Percentiles rank a stretch among this genome's conserved stretches.
phyloP scores from a whole-genome alignment of 2,329 filamentous ascomycete species.

The Epichloe bromicola region DNA sequence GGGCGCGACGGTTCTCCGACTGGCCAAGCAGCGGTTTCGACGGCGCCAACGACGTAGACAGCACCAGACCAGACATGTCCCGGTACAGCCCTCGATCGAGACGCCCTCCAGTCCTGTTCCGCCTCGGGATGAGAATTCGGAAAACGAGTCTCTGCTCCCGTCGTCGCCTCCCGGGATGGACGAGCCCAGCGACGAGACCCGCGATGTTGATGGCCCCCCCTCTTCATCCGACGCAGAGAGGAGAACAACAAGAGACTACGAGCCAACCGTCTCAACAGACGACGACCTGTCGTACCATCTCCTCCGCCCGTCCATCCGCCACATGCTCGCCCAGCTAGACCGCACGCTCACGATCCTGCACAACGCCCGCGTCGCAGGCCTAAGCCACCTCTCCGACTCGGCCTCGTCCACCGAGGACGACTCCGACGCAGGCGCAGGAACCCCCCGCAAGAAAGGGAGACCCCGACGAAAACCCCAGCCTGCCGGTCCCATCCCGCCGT shows the following conservation, averaged over 20 bases:
- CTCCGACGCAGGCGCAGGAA: conserved; percentile 13
- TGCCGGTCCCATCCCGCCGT: background rate
- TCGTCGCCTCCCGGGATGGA: conserved; percentile 6
- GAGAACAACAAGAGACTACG: conserved; percentile 14
- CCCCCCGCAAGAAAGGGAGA: conserved; percentile 13
- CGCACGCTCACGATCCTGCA: conserved; percentile 57
- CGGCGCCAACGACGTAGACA: conserved; percentile 11
- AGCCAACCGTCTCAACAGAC: conserved; percentile 51
- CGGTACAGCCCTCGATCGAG: conserved; percentile 5
- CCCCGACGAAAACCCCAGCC: conserved; percentile 10
- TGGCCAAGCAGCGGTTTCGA: conserved; percentile 53
- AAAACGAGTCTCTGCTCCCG: conserved; percentile 3
- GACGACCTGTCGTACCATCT: conserved; percentile 54
- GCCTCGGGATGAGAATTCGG: background rate
- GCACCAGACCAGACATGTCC: background rate
- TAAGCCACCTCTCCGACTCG: conserved; percentile 26
- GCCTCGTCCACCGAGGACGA: conserved; percentile 25
- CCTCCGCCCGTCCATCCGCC: conserved; percentile 55
- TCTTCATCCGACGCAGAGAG: background rate
- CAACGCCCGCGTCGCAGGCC: conserved; percentile 42
- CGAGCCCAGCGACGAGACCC: background rate
- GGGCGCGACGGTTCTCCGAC: conserved; percentile 49
- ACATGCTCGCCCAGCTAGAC: conserved; percentile 59
- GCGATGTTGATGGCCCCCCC: background rate
- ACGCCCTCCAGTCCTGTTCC: background rate